Base-by-base conservation (phyloP, 2,329 filamentous ascomycete species). In the Fusarium sp. region DNA sequence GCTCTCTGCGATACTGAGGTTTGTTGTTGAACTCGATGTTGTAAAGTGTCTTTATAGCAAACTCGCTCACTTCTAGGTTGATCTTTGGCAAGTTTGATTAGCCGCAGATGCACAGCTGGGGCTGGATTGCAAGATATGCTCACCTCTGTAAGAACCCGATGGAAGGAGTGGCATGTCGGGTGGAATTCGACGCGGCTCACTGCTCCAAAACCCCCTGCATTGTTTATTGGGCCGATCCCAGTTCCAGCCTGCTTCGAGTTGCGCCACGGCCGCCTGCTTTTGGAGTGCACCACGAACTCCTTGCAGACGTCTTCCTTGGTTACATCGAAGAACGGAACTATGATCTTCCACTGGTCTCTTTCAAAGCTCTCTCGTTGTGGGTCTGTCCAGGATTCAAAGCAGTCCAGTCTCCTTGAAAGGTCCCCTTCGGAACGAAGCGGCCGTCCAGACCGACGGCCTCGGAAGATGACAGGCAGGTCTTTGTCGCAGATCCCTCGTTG, bases 21-120 rank as follows among this genome's bases (percentile, higher is more conserved):
- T 7, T 66, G n/a, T 2, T 39, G 34, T 31, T 57, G 55, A 8
- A 11, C 31, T n/a, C n/a, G n/a, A n/a, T n/a, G n/a, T n/a, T n/a
- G 0, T 27, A 37, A 3, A 68, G 51, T 0, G 18, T 43, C 28
- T 68, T 68, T n/a, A 68, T 50, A 4, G 66, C 63, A 47, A 68
- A 54, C 0, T 13, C 39, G 7, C 18, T 50, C 6, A 43, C 55
- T 2, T 60, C 36, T 2, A 66, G 4, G 1, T 56, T 41, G 7
- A 63, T 31, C 30, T 31, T 31, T 31, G 30, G 10, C 30, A 31
- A n/a, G n/a, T n/a, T n/a, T n/a, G n/a, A n/a, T n/a, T n/a, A n/a
- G n/a, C n/a, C n/a, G n/a, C n/a, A n/a, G n/a, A n/a, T n/a, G n/a
- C n/a, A n/a, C n/a, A n/a, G n/a, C n/a, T n/a, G n/a, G n/a, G n/a